phyloP scores from a whole-genome alignment of 176 grass and related monocot species.

The Carex myosuroides region DNA sequence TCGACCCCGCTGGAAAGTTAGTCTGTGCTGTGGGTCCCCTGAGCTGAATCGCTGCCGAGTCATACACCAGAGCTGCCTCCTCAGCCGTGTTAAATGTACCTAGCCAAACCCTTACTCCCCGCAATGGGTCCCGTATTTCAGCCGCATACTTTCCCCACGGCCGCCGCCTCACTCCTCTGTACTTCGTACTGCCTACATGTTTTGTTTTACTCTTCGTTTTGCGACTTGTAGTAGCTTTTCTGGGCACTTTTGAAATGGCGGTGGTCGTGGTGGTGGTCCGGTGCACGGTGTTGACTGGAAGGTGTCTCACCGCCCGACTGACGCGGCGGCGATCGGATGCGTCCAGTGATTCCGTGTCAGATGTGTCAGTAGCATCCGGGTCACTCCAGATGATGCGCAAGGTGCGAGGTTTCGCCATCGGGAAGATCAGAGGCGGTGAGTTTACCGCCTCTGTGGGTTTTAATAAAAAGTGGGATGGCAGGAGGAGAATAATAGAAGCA shows the following conservation, averaged over 20 bases:
- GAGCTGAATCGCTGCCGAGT: constrained; percentile 61
- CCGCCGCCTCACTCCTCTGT: constrained; percentile 71
- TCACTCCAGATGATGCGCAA: constrained; percentile 82
- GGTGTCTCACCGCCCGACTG: constrained; percentile 35
- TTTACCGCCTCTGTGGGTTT: neutral
- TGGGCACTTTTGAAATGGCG: neutral
- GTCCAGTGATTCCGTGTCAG: constrained; percentile 29
- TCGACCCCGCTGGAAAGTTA: constrained; percentile 32
- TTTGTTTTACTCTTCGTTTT: constrained; percentile 15
- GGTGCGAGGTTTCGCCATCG: constrained; percentile 57
- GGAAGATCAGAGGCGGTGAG: neutral
- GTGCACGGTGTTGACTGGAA: constrained; percentile 1
- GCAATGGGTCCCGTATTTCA: constrained; percentile 80
- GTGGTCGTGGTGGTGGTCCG: neutral
- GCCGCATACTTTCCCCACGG: constrained; percentile 90
- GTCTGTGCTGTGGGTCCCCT: constrained; percentile 42
- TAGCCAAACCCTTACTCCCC: constrained; percentile 83
- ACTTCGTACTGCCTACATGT: constrained; percentile 36
- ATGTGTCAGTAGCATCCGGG: constrained; percentile 82
- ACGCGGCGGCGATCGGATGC: constrained; percentile 34
- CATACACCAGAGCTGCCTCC: constrained; percentile 81
- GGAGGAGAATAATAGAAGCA: constrained; percentile 1
- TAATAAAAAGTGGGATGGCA: neutral
- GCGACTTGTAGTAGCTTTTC: neutral
- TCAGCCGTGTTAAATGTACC: constrained; percentile 93